Evolutionary conservation across 2,329 filamentous ascomycete species (phyloP).

Genomic region (Fragosphaeria purpurea): DNA sequence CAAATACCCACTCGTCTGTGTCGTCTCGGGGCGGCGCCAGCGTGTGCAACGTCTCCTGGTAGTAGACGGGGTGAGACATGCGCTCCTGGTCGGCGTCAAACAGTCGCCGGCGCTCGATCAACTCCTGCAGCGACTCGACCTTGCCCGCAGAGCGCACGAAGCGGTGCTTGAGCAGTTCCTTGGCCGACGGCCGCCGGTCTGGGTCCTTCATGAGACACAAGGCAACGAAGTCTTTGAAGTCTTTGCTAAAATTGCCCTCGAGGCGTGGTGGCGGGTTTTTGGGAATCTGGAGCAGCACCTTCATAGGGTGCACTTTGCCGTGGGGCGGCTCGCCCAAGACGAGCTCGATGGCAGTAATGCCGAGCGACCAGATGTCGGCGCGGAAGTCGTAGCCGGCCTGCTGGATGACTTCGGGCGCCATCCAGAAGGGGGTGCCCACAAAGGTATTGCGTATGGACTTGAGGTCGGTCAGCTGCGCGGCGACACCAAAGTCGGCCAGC

Average conservation of each 20-base stretch:
- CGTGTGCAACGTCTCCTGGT: conserved; percentile 80
- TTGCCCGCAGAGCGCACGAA: conserved; percentile 85
- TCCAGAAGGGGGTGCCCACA: conserved; percentile 95
- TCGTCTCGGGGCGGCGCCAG: conserved; percentile 53
- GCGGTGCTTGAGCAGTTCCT: conserved; percentile 75
- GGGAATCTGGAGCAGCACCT: conserved; percentile 82
- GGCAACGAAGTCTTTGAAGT: conserved; percentile 90
- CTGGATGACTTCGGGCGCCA: conserved; percentile 91
- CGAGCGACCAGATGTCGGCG: conserved; percentile 87
- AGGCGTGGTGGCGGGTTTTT: conserved; percentile 78
- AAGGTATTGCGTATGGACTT: conserved; percentile 97
- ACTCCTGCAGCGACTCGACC: conserved; percentile 75
- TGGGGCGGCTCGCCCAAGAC: conserved; percentile 82
- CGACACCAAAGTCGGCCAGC: conserved; percentile 93
- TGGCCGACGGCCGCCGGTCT: conserved; percentile 72
- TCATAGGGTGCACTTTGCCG: conserved; percentile 82
- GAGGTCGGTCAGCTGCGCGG: conserved; percentile 92
- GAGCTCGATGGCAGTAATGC: conserved; percentile 86
- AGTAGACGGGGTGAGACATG: conserved; percentile 68
- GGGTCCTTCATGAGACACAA: conserved; percentile 89
- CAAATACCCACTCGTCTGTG: conserved; percentile 88
- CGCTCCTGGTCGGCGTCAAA: conserved; percentile 67
- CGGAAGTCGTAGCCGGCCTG: conserved; percentile 78
- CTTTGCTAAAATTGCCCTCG: conserved; percentile 75
- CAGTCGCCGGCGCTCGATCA: conserved; percentile 73